Evolutionary conservation across 495 filamentous ascomycete genomes (phyloP).

Genomic region (Penicillium subrubescens): DNA sequence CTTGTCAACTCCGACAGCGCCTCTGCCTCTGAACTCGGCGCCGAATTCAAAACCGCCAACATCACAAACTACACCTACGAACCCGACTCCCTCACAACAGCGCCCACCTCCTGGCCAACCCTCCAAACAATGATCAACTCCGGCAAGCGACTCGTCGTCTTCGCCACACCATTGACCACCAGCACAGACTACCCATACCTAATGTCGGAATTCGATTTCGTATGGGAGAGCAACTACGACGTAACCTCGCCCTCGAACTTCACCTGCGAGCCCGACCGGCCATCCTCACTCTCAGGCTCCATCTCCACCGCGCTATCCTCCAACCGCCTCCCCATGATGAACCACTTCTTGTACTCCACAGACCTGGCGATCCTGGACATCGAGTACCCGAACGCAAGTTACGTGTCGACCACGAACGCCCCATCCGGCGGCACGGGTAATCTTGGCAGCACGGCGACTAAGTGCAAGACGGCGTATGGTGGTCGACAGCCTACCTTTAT

Average conservation of each 20-base stretch:
- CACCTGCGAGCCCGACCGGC: conserved; percentile 66
- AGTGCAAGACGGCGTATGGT: conserved; percentile 55
- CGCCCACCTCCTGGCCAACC: conserved; percentile 64
- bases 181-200: conserved; percentile 62
- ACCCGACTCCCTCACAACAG: conserved; percentile 46
- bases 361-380: conserved; percentile 49
- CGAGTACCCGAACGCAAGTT: conserved; percentile 59
- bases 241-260: conserved; percentile 64
- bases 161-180: conserved; percentile 57
- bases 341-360: conserved; percentile 68
- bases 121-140: conserved; percentile 64
- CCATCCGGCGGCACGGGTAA: conserved; percentile 55
- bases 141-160: conserved; percentile 66
- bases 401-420: conserved; percentile 62
- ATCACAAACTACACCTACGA: conserved; percentile 64
- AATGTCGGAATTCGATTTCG: conserved; percentile 70
- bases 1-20: conserved; percentile 72
- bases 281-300: conserved; percentile 42
- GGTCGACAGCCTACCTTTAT: conserved; percentile 64
- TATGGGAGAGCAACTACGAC: conserved; percentile 80
- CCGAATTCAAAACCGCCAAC: conserved; percentile 58
- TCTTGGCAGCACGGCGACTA: conserved; percentile 58
- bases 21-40: conserved; percentile 53
- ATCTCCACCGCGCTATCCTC: conserved; percentile 48
- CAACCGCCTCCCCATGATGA: conserved; percentile 62